These are phyloP conservation scores for Euphorbia celastroides DNA, from an alignment of 441 rosid genomes.

Conservation along the genomic window DNA sequence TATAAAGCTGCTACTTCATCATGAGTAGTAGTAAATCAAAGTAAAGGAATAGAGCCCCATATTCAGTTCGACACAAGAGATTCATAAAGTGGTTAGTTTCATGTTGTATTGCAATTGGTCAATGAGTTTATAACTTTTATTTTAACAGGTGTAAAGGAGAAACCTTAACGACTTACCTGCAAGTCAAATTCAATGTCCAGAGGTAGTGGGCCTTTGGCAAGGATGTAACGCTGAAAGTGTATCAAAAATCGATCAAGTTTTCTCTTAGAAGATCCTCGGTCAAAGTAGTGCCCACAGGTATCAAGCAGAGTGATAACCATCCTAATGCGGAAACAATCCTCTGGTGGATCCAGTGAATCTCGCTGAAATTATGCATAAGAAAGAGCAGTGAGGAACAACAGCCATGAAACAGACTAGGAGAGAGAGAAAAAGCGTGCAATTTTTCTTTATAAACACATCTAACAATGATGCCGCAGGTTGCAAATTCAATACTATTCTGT, in stretches of 20 bases:
- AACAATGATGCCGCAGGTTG: background rate
- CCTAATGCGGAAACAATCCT: constrained; percentile 94
- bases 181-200: constrained; percentile 92
- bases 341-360: constrained; percentile 90
- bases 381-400: constrained; percentile 9
- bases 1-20: background rate
- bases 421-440: background rate
- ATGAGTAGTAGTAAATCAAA: background rate
- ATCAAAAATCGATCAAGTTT: constrained; percentile 88
- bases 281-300: constrained; percentile 98
- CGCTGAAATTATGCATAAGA: constrained; percentile 43
- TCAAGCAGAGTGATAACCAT: constrained; percentile 90
- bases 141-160: background rate
- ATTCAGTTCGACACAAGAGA: background rate
- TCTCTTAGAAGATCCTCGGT: constrained; percentile 95
- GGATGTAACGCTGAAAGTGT: constrained; percentile 91
- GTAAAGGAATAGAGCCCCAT: background rate
- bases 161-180: constrained; percentile 50
- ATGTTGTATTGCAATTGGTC: background rate
- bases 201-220: constrained; percentile 76
- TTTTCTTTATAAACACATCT: background rate
- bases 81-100: background rate
- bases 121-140: background rate
- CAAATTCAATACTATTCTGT: background rate
- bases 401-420: background rate